Base-by-base conservation (phyloP, 768 basidiomycete species). In the Xerocomellus chrysenteron region DNA sequence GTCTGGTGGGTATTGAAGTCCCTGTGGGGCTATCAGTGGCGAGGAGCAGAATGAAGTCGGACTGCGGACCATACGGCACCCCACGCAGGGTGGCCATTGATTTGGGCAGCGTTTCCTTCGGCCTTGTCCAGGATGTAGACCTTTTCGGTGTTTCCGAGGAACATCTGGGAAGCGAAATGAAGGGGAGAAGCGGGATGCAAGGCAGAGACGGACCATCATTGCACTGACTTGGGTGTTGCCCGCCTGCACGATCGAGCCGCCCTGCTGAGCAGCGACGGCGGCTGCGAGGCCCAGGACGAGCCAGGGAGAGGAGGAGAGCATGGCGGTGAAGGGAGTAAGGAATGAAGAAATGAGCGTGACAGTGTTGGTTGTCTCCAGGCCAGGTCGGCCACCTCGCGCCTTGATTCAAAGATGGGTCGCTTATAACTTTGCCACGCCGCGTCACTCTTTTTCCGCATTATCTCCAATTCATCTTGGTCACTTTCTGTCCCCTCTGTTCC, bases 91-190 rank as follows among this genome's bases (percentile, higher is more conserved):
- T 91, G 90, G 1, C 82, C 83, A 56, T 80, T 76, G 57, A 93
- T 78, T 61, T 78, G 73, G 4, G 81, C 81, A 3, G 78, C 77
- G 67, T 94, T 94, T 33, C 82, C 83, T 68, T 94, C 91, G 2
- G 86, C 84, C 75, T 97, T 97, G 77, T 97, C 94, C n/a, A 94
- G 75, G 21, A 94, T 88, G 73, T 94, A 95, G 35, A 95, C 88
- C 69, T 85, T 91, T 62, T 91, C 76, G 8, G 80, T 75, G 59
- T 87, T 90, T 33, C 90, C 92, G 50, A 94, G 73, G 70, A 94
- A 92, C 82, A 89, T 84, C 89, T 88, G 66, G 62, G 17, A 46
- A 40, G 21, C 19, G 8, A 30, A 52, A 50, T 43, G 30, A 26
- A 40, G 26, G 36, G 32, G 28, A 45, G 17, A 51, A 48, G 7